A percentile compares a stretch with the other conserved stretches of the same genome.
Evolutionary conservation across 1,139 yeast genomes (phyloP).

Genomic region (Debaryomyces coudertii): DNA sequence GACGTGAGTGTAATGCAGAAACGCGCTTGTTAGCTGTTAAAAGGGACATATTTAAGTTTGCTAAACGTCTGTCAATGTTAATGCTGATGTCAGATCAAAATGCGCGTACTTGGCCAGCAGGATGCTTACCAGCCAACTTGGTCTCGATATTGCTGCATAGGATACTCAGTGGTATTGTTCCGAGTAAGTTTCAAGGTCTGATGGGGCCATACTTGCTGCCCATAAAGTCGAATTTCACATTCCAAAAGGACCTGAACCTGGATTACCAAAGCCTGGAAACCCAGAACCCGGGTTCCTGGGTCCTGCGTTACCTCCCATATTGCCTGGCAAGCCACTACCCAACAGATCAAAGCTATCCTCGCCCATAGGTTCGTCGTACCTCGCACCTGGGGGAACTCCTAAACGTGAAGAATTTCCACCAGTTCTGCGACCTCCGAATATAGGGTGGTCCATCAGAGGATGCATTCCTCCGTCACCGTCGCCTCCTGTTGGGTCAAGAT

Average conservation of each 20-base stretch:
- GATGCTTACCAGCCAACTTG: background rate
- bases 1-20: no score
- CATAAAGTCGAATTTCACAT: slow-evolving; percentile 10
- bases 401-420: slow-evolving; percentile 28
- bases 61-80: background rate
- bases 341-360: slow-evolving; percentile 45
- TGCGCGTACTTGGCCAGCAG: background rate
- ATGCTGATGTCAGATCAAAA: background rate
- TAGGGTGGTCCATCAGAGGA: slow-evolving; percentile 54
- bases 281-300: slow-evolving; percentile 23
- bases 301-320: slow-evolving; percentile 13
- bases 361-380: slow-evolving; percentile 58
- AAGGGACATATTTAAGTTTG: background rate
- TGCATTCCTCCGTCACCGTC: slow-evolving; percentile 54
- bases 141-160: no score
- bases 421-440: slow-evolving; percentile 35
- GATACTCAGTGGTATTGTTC: no score
- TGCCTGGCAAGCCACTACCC: slow-evolving; percentile 55
- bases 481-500: slow-evolving; percentile 30
- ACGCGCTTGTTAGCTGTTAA: background rate
- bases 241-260: slow-evolving; percentile 13
- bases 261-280: slow-evolving; percentile 20
- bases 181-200: no score
- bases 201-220: slow-evolving; percentile 7
- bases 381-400: slow-evolving; percentile 54